Conservation (phyloP, 805 yeast species). For the Clavispora phyllophila region DNA sequence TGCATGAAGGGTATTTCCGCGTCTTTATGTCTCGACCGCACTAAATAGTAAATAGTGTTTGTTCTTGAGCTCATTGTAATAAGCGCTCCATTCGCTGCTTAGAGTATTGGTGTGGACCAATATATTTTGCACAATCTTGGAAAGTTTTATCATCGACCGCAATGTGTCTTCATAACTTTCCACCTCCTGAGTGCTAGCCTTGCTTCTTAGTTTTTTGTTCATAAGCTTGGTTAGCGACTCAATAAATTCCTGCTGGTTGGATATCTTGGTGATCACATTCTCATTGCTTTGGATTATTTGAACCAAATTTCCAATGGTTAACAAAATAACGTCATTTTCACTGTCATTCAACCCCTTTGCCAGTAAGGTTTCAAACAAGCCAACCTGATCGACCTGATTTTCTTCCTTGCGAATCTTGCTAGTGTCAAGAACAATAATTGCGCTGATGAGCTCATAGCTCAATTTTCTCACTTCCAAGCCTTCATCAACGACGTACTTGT, state of each 20-base stretch:
- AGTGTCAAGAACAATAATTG: slow-evolving; percentile 37
- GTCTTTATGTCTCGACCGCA: slow-evolving; percentile 3
- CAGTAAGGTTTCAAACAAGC: slow-evolving; percentile 39
- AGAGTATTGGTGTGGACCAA: slow-evolving; percentile 7
- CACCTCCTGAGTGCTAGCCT: slow-evolving; percentile 63
- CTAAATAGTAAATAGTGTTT: slow-evolving; percentile 15
- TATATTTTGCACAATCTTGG: slow-evolving; percentile 18
- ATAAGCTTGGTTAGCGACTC: slow-evolving; percentile 31
- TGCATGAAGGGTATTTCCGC: background rate
- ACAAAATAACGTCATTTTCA: slow-evolving; percentile 52
- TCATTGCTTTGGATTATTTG: slow-evolving; percentile 24
- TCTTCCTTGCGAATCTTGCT: slow-evolving; percentile 11
- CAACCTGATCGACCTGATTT: slow-evolving; percentile 22
- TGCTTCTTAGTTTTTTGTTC: slow-evolving; percentile 48
- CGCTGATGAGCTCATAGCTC: slow-evolving; percentile 63
- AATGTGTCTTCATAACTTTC: slow-evolving; percentile 50
- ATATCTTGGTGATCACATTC: slow-evolving; percentile 25
- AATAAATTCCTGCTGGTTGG: slow-evolving; percentile 27
- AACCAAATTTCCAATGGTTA: slow-evolving; percentile 40
- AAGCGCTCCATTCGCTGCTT: slow-evolving; percentile 13
- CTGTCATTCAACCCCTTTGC: slow-evolving; percentile 53
- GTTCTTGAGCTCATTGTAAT: slow-evolving; percentile 13
- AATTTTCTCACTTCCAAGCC: slow-evolving; percentile 71
- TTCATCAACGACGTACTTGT: slow-evolving; percentile 75
- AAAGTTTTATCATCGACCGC: slow-evolving; percentile 26